phyloP scores from a whole-genome alignment of 169 alveolate species.

The Cryptosporidium ubiquitum region DNA sequence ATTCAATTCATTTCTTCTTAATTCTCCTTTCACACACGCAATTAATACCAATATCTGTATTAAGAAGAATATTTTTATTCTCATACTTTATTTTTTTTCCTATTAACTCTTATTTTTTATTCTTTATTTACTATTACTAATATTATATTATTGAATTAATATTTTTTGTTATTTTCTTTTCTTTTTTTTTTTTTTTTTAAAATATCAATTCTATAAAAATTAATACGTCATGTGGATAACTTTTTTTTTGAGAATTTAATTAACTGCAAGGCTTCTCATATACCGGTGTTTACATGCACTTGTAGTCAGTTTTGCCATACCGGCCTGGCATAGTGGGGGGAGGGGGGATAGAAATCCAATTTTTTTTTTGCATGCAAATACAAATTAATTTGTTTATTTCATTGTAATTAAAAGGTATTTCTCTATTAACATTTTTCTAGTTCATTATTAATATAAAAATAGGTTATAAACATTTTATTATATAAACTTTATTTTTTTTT shows the following conservation, averaged over 20 bases:
- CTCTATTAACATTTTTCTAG: background rate
- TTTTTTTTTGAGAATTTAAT: background rate
- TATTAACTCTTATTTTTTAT: too few species aligned
- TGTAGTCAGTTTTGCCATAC: background rate
- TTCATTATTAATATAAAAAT: too few species aligned
- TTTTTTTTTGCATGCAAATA: background rate
- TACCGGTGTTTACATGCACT: background rate
- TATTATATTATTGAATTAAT: too few species aligned
- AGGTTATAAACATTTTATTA: too few species aligned
- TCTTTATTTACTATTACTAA: background rate
- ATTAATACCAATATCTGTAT: background rate
- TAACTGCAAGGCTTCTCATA: background rate
- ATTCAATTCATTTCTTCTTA: conserved; percentile 3
- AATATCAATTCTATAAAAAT: too few species aligned
- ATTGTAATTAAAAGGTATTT: background rate
- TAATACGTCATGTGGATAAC: background rate
- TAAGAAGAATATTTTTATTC: background rate
- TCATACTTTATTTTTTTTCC: background rate
- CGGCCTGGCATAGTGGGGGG: background rate
- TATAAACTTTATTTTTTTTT: too few species aligned
- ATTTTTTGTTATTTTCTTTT: too few species aligned
- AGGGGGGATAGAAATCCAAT: background rate
- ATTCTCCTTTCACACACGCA: conserved; percentile 1
- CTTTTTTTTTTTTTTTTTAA: too few species aligned
- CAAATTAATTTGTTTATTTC: too few species aligned